Evolutionary conservation across 371 early-diverging fungal species (phyloP).

Genomic region (Mortierella sp.): DNA sequence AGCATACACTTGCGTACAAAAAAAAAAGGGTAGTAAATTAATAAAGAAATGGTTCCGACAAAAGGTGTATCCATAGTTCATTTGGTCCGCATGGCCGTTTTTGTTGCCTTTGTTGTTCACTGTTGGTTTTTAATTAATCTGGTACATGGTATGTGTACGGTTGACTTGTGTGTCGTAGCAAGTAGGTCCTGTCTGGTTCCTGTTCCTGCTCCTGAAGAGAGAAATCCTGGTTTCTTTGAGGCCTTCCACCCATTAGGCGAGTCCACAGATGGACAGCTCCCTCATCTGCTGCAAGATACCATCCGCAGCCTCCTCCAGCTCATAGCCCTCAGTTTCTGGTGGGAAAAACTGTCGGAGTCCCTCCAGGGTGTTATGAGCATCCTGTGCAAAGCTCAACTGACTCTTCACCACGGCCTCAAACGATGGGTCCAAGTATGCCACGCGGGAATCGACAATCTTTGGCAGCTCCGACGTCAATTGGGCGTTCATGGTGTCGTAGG

Average conservation of each 20-base stretch:
- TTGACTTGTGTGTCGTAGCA: background rate
- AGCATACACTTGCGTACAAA: background rate
- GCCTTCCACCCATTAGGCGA: slow-evolving; percentile 33
- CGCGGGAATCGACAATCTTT: slow-evolving; percentile 86
- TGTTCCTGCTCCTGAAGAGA: background rate
- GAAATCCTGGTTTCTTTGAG: background rate
- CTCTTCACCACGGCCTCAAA: slow-evolving; percentile 95
- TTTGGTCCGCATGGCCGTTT: background rate
- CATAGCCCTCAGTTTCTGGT: slow-evolving; percentile 27
- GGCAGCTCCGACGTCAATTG: slow-evolving; percentile 91
- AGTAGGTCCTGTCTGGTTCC: background rate
- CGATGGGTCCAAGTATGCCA: slow-evolving; percentile 91
- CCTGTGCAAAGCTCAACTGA: slow-evolving; percentile 86
- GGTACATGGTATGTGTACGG: slow-evolving; percentile 1
- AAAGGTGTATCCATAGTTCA: no score
- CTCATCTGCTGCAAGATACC: slow-evolving; percentile 89
- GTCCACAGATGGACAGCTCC: slow-evolving; percentile 87
- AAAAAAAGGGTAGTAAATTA: no score
- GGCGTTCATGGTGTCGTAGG: slow-evolving; percentile 86
- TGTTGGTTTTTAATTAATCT: background rate
- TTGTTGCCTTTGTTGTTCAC: background rate
- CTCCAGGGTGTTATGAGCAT: slow-evolving; percentile 79
- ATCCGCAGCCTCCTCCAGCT: slow-evolving; percentile 80
- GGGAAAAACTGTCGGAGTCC: slow-evolving; percentile 53
- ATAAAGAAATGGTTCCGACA: no score